Evolutionary conservation across 805 yeast species (phyloP), one percentile per base, ranked within the genome.

Genomic region (Saturnispora silvae): DNA sequence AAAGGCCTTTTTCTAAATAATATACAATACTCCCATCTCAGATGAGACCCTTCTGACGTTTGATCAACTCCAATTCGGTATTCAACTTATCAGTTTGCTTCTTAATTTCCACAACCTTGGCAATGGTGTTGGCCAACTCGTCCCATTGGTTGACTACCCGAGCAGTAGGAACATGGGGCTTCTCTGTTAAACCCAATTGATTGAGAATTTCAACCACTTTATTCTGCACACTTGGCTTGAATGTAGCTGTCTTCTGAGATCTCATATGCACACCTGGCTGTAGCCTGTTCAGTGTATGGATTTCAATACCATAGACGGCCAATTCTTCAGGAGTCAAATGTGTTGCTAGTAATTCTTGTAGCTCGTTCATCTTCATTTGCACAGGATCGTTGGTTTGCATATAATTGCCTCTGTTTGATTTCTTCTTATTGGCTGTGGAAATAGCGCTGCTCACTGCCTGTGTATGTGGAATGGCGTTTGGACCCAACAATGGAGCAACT

Each of bases 141-240:
- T 89, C 96, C 52, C 81, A 86, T 50, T 74, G 75, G 5, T 77
- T 68, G 58, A 84, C 72, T 1, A 87, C 85, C 36, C 68, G 75
- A 25, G 79, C 74, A 0, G 97, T 82, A 4, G 95, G 89, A 79
- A 92, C 79, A 2, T 78, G 77, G 1, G 97, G 97, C 46, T 80
- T 78, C 4, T 76, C 60, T 0, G 96, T 80, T 8, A 92, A 59
- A 3, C 78, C 86, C 42, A 92, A 59, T 51, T 92, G 98, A 40
- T 78, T 81, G 42, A 89, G 58, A 9, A 77, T 67, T 14, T 72
- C 70, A 20, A 60, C 56, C 7, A 80, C 72, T 50, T 75, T 77
- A 19, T 71, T 64, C 47, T 80, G 86, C 6, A 77, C 63, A 28
- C 81, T 76, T 3, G 95, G 89, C 49, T 86, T 86, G 51, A 79